phyloP scores from a whole-genome alignment of 75 land plant genomes.

The Cupressus sempervirens region DNA sequence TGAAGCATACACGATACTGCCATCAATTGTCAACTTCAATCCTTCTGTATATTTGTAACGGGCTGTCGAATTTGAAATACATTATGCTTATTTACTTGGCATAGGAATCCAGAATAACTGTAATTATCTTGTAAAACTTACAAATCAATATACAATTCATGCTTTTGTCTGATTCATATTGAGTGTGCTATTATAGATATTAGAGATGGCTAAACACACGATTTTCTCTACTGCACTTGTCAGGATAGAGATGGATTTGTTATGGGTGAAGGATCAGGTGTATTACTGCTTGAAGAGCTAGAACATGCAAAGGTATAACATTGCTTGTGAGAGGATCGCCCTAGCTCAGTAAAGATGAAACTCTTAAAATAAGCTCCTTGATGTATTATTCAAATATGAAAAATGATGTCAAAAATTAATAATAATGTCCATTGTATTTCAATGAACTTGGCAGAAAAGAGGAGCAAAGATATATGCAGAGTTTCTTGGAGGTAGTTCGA shows the following conservation, averaged over 20 bases:
- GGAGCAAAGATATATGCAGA: constrained; percentile 93
- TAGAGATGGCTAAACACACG: not conserved
- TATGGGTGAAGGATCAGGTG: constrained; percentile 88
- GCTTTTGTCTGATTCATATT: not conserved
- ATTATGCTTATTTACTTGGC: not conserved
- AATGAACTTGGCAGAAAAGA: constrained; percentile 48
- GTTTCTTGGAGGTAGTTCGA: constrained; percentile 91
- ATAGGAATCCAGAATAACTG: not conserved
- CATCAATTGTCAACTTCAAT: not conserved
- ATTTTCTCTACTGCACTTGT: constrained; percentile 2
- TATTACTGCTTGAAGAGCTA: constrained; percentile 57
- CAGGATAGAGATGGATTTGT: constrained; percentile 98
- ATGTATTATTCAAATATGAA: not conserved
- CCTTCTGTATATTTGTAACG: not conserved
- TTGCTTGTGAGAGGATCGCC: not conserved
- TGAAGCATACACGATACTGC: not conserved
- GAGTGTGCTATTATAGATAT: not conserved
- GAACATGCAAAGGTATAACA: constrained; percentile 84
- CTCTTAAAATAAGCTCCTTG: not conserved
- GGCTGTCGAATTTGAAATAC: not conserved
- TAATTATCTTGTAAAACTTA: not conserved
- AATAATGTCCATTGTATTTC: not conserved
- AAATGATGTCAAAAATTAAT: not conserved
- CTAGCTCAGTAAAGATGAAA: not conserved
- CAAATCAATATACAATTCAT: not conserved